Evolutionary conservation across 441 rosid species (phyloP), one percentile per base, ranked within the genome.

Genomic region (Theobroma grandiflorum): DNA sequence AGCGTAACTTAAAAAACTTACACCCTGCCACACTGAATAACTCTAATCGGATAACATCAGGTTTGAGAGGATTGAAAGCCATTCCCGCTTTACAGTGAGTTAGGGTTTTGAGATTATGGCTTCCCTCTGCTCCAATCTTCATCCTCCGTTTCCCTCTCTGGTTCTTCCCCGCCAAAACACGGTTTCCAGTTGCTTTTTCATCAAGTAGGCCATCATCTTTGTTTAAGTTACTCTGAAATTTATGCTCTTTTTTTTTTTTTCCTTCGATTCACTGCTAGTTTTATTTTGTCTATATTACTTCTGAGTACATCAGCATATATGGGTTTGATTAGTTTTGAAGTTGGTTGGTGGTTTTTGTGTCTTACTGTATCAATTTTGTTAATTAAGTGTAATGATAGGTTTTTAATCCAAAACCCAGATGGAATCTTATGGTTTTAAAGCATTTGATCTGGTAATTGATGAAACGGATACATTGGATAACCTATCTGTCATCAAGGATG

Each of bases 71-170:
- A 20, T 9, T 53, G 53, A 20, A 50, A 6, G 52, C 73, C 68
- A 61, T 67, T 49, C 68, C 69, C 20, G 49, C 55, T 67, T 55
- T 37, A 35, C 20, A 16, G 37, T 20, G 42, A 31, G 59, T 7
- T 80, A 77, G 86, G 87, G 86, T 72, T 81, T 80, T 61, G 82
- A 79, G 52, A 80, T 55, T 16, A 84, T 89, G 89, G 82, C 83
- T 82, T 86, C 84, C 42, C 86, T 87, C 59, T 82, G 76, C 79
- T 86, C 85, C 82, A 81, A 71, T 79, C 79, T 87, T 61, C 84
- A 80, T 79, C 76, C 84, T 61, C 86, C 80, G 37, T 77, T 76
- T 78, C 81, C 33, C 18, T 64, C 65, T 2, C 67, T 74, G 73
- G 58, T 65, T 76, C 80, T 84, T 79, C 84, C 55, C 62, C 62